Conservation (phyloP, 257 asterid species). For the Jaltomata sinuosa region DNA sequence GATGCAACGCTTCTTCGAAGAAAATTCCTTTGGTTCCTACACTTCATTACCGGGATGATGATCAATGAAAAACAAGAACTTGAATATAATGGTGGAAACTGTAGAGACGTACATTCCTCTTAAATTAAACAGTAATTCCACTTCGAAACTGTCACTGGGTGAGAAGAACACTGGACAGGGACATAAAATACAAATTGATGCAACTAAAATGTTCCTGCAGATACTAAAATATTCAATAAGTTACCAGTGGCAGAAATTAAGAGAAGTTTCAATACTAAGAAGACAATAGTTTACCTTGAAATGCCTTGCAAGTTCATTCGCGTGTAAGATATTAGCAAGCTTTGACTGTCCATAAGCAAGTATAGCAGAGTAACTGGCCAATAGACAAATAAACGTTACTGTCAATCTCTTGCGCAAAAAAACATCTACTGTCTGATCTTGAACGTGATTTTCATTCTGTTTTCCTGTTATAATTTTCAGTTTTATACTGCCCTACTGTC, state of each 20-base stretch:
- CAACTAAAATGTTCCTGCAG: neutral
- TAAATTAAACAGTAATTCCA: neutral
- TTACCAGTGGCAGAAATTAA: neutral
- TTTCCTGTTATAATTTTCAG: neutral
- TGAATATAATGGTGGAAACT: neutral
- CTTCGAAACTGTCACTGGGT: neutral
- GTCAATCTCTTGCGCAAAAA: neutral
- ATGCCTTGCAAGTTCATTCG: slow-evolving; percentile 50
- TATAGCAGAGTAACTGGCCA: slow-evolving; percentile 37
- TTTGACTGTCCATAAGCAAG: slow-evolving; percentile 66
- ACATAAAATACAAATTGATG: neutral
- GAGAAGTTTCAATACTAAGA: neutral
- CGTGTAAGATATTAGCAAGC: slow-evolving; percentile 63
- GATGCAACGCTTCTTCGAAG: neutral
- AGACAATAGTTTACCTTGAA: slow-evolving; percentile 29
- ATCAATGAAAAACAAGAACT: neutral
- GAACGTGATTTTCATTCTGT: neutral
- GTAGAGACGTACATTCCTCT: neutral
- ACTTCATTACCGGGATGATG: neutral
- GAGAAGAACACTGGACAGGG: neutral
- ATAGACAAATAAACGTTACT: neutral
- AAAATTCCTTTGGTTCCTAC: neutral
- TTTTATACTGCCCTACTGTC: neutral
- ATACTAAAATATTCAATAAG: neutral
- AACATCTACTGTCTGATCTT: neutral